These are phyloP conservation scores for Lecanicillium sp. DNA, from an alignment of 2,329 filamentous ascomycete genomes.

Conservation along the genomic window DNA sequence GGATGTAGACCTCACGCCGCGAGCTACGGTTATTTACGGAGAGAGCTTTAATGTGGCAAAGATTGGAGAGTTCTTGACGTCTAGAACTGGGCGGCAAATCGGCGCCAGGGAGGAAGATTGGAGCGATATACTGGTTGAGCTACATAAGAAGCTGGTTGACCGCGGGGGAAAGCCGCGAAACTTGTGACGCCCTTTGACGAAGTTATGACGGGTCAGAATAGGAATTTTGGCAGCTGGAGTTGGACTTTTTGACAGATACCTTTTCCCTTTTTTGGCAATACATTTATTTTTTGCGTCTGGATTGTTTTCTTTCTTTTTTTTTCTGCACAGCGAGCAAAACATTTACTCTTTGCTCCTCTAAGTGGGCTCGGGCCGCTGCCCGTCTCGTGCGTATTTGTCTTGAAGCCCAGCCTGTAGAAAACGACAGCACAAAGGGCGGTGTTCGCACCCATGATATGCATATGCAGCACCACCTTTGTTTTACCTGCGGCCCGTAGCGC, in stretches of 20 bases:
- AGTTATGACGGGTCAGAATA: slow-evolving; percentile 17
- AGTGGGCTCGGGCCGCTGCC: no score
- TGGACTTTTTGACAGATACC: background rate
- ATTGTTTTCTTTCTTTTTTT: no score
- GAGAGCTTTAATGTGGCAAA: slow-evolving; percentile 70
- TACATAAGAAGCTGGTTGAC: slow-evolving; percentile 47
- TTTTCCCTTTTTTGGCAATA: background rate
- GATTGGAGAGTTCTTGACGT: slow-evolving; percentile 62
- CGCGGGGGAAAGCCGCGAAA: slow-evolving; percentile 40
- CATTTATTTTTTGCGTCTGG: no score
- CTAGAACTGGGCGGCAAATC: slow-evolving; percentile 38
- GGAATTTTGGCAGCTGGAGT: slow-evolving; percentile 5
- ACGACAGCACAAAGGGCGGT: no score
- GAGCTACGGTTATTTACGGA: slow-evolving; percentile 64
- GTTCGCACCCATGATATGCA: no score
- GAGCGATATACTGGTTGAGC: slow-evolving; percentile 47
- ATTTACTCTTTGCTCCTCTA: no score
- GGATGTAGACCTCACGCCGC: slow-evolving; percentile 44
- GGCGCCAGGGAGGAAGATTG: slow-evolving; percentile 34
- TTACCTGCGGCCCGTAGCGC: no score
- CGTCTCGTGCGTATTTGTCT: no score
- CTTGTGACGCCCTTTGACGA: background rate
- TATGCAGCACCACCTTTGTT: no score
- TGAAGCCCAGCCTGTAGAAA: no score
- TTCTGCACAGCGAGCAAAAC: no score